These are phyloP conservation scores for Citropsis articulata DNA, from an alignment of 345 rosid genomes.

Conservation along the genomic window DNA sequence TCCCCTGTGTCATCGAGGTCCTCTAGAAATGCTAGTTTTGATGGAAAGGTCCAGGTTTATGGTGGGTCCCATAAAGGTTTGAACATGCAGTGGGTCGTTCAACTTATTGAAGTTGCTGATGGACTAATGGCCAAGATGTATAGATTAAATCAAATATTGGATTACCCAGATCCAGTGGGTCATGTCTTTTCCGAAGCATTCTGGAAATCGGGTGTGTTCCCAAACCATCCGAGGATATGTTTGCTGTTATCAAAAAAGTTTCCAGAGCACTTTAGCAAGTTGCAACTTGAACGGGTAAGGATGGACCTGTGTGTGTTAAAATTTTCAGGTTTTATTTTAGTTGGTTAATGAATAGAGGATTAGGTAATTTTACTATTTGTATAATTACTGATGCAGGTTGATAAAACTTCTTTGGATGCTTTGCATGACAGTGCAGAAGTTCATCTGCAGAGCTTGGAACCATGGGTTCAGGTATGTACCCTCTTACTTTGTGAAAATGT, in stretches of 20 bases:
- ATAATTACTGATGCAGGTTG: constrained; percentile 53
- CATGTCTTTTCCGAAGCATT: constrained; percentile 79
- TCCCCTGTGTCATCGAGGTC: constrained; percentile 49
- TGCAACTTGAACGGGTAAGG: constrained; percentile 96
- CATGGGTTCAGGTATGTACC: constrained; percentile 82
- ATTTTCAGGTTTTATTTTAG: background rate
- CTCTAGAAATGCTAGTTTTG: constrained; percentile 55
- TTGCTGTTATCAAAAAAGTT: constrained; percentile 86
- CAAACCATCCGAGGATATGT: constrained; percentile 84
- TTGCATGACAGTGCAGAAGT: constrained; percentile 81
- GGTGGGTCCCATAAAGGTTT: constrained; percentile 75
- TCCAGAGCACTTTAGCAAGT: constrained; percentile 89
- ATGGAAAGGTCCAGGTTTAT: constrained; percentile 63
- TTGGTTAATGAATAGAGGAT: constrained; percentile 11
- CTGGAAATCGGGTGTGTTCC: constrained; percentile 94
- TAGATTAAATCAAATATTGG: constrained; percentile 88
- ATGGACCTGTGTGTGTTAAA: constrained; percentile 1
- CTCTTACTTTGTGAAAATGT: background rate
- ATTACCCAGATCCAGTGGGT: constrained; percentile 75
- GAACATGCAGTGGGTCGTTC: constrained; percentile 90
- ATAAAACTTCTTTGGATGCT: constrained; percentile 84
- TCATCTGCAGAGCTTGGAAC: constrained; percentile 92
- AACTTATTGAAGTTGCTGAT: constrained; percentile 88
- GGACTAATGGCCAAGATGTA: constrained; percentile 99
- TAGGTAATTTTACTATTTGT: constrained; percentile 6